Base-by-base conservation (phyloP, 164 flowering plant genomes). In the Protea cynaroides region DNA sequence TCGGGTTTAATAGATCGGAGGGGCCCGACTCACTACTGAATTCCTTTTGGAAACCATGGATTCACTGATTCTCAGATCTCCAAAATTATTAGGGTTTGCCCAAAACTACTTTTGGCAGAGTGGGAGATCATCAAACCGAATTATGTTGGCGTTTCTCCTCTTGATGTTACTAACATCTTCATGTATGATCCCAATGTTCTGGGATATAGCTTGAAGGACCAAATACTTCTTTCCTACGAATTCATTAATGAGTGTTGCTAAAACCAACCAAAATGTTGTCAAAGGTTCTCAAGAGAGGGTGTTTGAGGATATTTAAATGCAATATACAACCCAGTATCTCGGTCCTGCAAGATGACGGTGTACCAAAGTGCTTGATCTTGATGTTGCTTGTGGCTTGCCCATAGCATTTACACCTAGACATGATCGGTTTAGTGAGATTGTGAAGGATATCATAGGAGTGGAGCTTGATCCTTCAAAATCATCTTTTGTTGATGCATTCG, bases 31-130 rank as follows among this genome's bases (percentile, higher is more conserved):
- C 57, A 19, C 61, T 69, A 23, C 15, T 65, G 22, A 8, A 34
- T 25, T 47, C n/a, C 66, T 24, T 66, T 69, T 18, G 62, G 24
- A 15, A 44, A 14, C 29, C 46, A 61, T 15, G 68, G 63, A 1
- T 69, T 69, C 58, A 23, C 73, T n/a, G 10, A 59, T 19, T 8
- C 65, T 51, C 68, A 69, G 0, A 69, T 65, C 53, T 19, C 19
- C 47, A n/a, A n/a, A n/a, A n/a, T n/a, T n/a, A n/a, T n/a, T n/a
- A n/a, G n/a, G n/a, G n/a, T n/a, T n/a, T n/a, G 18, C 14, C 66
- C 66, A 19, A 1, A 8, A 11, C 11, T 63, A 19, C 66, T 61
- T 15, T n/a, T 14, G 22, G 5, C 37, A 4, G 37, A 61, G 24
- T 37, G 23, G 25, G 6, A 19, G 23, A 61, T 22, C 54, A 36